phyloP scores from a whole-genome alignment of 106 monocot species.

The Dendrobium catenatum region DNA sequence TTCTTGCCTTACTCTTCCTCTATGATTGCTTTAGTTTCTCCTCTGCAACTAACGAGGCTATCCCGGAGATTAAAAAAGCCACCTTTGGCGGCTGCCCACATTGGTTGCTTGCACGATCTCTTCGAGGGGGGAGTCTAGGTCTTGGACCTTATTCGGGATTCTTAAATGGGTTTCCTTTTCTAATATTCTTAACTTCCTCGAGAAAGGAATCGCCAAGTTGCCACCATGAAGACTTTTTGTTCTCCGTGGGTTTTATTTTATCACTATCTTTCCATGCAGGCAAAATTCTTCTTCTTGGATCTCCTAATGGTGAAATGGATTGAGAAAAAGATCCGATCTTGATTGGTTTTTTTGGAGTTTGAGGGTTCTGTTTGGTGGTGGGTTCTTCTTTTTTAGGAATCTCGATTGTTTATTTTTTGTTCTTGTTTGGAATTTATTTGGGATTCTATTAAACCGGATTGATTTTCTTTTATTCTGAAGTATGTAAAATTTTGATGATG shows the following conservation, averaged over 20 bases:
- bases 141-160: not conserved
- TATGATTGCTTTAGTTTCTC: slow-evolving; percentile 4
- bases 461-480: not conserved
- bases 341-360: not conserved
- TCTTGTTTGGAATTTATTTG: not conserved
- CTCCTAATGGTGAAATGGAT: not conserved
- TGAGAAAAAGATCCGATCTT: not conserved
- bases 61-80: not conserved
- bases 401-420: not conserved
- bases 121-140: not conserved
- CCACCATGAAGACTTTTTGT: not conserved
- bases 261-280: not conserved
- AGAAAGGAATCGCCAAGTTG: not conserved
- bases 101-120: slow-evolving; percentile 3
- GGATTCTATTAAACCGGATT: too few species aligned
- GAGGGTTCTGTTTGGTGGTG: not conserved
- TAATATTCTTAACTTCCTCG: not conserved
- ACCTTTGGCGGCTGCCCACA: not conserved
- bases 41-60: not conserved
- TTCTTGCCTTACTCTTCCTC: not conserved
- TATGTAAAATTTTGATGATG: not conserved
- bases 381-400: not conserved
- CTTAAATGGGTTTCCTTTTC: not conserved
- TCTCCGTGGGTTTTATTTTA: not conserved
- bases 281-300: not conserved